Conservation (phyloP, 1,139 yeast genomes). For the Yamadazyma diospyri region DNA sequence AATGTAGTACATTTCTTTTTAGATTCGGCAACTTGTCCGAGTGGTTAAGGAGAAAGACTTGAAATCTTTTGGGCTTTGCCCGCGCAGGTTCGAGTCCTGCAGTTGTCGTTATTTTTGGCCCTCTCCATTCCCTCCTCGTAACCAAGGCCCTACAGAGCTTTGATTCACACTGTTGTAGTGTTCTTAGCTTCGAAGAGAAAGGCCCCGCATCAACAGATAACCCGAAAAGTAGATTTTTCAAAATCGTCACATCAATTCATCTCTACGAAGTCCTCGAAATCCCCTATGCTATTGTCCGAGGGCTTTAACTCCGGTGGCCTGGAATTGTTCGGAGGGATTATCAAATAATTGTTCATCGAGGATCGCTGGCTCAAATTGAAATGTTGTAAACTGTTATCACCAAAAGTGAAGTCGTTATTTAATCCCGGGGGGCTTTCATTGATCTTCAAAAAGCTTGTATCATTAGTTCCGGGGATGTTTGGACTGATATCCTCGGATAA, state of each 20-base stretch:
- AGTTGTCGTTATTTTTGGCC: constrained; percentile 39
- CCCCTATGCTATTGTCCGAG: constrained; percentile 6
- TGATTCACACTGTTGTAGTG: no score
- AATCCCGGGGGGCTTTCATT: background rate
- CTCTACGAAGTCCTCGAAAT: constrained; percentile 14
- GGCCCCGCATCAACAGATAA: no score
- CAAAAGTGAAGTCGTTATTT: constrained; percentile 1
- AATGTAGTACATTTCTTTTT: no score
- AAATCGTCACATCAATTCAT: no score
- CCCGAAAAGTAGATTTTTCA: no score
- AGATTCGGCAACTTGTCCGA: constrained; percentile 57
- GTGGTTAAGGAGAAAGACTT: constrained; percentile 58
- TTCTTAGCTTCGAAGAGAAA: no score
- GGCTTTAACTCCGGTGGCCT: constrained; percentile 9
- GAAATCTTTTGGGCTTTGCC: constrained; percentile 58
- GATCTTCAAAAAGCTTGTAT: constrained; percentile 4
- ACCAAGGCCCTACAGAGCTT: no score
- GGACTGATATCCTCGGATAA: constrained; percentile 18
- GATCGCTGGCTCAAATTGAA: constrained; percentile 9
- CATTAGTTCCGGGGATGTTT: constrained; percentile 1
- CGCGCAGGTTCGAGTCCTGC: constrained; percentile 62
- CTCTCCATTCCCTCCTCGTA: no score
- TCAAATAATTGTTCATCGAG: constrained; percentile 11
- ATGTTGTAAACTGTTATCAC: constrained; percentile 11
- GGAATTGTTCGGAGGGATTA: constrained; percentile 7